Conservation (phyloP, 2,329 filamentous ascomycete genomes). For the Fusarium sp. region DNA sequence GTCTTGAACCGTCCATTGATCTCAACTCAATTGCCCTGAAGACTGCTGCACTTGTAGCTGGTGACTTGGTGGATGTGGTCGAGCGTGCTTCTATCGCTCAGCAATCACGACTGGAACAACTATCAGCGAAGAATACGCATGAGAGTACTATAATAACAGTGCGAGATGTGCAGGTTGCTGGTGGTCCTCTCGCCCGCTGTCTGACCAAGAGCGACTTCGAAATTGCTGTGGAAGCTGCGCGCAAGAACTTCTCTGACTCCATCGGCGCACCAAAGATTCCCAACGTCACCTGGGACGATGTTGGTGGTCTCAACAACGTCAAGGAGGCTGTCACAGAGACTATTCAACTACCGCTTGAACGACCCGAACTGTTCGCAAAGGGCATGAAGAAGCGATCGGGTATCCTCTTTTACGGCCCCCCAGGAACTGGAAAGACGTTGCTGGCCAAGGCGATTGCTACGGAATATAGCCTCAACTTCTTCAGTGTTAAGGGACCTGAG, state of each 20-base stretch:
- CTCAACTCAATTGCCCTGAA: constrained; percentile 89
- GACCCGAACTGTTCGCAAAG: constrained; percentile 94
- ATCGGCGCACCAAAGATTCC: constrained; percentile 98
- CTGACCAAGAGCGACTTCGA: constrained; percentile 89
- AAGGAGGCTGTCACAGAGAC: constrained; percentile 98
- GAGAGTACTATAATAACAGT: constrained; percentile 66
- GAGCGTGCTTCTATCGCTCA: constrained; percentile 87
- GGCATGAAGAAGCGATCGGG: constrained; percentile 98
- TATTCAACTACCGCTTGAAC: constrained; percentile 90
- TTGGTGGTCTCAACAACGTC: constrained; percentile 91
- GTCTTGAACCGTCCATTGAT: constrained; percentile 86
- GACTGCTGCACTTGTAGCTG: constrained; percentile 94
- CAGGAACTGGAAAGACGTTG: constrained; percentile 92
- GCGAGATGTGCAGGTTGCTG: constrained; percentile 88
- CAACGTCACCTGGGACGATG: constrained; percentile 95
- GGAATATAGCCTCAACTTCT: constrained; percentile 94
- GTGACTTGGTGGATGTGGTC: constrained; percentile 93
- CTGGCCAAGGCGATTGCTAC: constrained; percentile 93
- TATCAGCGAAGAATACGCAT: constrained; percentile 66
- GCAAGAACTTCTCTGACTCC: constrained; percentile 97
- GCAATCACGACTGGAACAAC: constrained; percentile 77
- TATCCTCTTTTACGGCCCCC: constrained; percentile 91
- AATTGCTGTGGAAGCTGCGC: constrained; percentile 90
- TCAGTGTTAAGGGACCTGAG: constrained; percentile 92
- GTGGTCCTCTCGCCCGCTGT: constrained; percentile 81